Percentiles rank a stretch among this genome's conserved stretches.
phyloP scores from a whole-genome alignment of 495 filamentous ascomycete species.

The Trichoderma reesei region DNA sequence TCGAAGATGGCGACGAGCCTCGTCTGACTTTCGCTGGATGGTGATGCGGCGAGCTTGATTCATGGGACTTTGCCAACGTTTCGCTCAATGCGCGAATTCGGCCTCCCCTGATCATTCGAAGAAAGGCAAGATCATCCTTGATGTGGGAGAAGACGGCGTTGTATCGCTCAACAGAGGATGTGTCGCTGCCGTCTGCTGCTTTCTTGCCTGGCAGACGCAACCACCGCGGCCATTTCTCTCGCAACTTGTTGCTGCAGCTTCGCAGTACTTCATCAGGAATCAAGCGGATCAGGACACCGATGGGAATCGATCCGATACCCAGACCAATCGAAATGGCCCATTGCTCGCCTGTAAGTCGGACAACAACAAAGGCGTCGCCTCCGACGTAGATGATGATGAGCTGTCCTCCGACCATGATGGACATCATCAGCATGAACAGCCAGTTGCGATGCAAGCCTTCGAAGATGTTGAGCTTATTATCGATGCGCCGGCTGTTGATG shows the following conservation, averaged over 20 bases:
- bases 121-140: neutral
- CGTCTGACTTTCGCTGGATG: no score
- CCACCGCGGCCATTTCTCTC: neutral
- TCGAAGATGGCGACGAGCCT: no score
- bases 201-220: neutral
- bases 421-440: conserved; percentile 73
- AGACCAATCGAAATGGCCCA: conserved; percentile 71
- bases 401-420: conserved; percentile 69
- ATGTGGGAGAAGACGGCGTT: neutral
- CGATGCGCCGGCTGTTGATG: conserved; percentile 73
- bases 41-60: no score
- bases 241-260: neutral
- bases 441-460: conserved; percentile 68
- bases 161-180: neutral
- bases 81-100: no score
- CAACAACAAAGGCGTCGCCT: conserved; percentile 60
- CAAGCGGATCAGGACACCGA: conserved; percentile 60
- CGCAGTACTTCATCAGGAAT: conserved; percentile 27
- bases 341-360: conserved; percentile 51
- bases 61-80: no score
- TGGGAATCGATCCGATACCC: conserved; percentile 60
- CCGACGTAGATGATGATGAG: conserved; percentile 75
- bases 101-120: neutral
- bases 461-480: conserved; percentile 88
- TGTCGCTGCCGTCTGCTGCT: neutral